phyloP scores from a whole-genome alignment of 306 rosid species.

The Rubus parviflorus region DNA sequence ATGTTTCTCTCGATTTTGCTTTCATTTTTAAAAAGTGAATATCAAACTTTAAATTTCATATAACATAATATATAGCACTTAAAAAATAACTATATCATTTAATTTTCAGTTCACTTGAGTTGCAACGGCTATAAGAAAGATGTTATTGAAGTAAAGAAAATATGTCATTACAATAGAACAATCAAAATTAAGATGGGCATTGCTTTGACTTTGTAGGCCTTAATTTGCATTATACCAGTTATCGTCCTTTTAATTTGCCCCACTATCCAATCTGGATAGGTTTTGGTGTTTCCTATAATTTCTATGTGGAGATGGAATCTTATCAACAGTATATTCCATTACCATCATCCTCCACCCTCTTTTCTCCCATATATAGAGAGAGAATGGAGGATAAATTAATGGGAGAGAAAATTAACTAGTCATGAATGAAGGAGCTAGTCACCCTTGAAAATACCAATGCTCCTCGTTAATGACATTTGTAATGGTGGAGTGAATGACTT shows the following conservation, averaged over 20 bases:
- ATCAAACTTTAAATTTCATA: too few relatives aligned
- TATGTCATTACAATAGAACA: too few relatives aligned
- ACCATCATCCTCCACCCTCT: neutral
- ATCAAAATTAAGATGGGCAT: neutral
- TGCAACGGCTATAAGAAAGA: too few relatives aligned
- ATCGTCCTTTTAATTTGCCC: neutral
- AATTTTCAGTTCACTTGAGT: too few relatives aligned
- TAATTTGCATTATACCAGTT: neutral
- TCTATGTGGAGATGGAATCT: neutral
- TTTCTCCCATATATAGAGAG: neutral
- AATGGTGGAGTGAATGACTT: neutral
- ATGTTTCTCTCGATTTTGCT: neutral
- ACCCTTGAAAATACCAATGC: neutral
- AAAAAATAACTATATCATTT: too few relatives aligned
- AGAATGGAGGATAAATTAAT: too few relatives aligned
- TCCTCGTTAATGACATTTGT: neutral
- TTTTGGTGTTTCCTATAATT: neutral
- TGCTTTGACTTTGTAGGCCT: neutral
- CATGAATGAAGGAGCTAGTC: neutral
- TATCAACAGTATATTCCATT: neutral
- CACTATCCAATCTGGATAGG: neutral
- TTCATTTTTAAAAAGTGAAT: too few relatives aligned
- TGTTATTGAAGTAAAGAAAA: too few relatives aligned
- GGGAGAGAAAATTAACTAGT: neutral
- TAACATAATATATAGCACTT: too few relatives aligned